Evolutionary conservation across 441 rosid genomes (phyloP).

Genomic region (Syzygium syzygioides): DNA sequence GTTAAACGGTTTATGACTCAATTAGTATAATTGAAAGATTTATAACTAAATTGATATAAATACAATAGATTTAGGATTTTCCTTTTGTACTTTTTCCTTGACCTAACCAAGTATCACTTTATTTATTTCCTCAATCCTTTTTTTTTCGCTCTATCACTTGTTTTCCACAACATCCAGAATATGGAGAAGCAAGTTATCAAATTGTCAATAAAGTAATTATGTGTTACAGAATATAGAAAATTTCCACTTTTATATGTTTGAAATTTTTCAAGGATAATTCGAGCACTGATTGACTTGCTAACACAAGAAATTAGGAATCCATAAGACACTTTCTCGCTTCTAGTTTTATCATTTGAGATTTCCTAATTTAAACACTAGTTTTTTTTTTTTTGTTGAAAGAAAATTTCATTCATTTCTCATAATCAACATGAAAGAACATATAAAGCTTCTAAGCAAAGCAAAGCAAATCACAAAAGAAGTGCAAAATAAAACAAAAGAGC

Average conservation of each 20-base stretch:
- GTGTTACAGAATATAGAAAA: background rate
- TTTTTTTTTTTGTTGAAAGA: too few relatives aligned
- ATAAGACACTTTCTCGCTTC: background rate
- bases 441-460: background rate
- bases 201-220: background rate
- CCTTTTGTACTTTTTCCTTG: too few relatives aligned
- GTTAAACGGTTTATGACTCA: too few relatives aligned
- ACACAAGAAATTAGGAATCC: background rate
- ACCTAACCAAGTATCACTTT: background rate
- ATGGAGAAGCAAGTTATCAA: background rate
- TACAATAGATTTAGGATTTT: too few relatives aligned
- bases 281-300: background rate
- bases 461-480: too few relatives aligned
- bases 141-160: background rate
- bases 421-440: background rate
- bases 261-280: background rate
- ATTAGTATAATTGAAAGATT: too few relatives aligned
- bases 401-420: too few relatives aligned
- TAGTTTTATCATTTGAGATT: background rate
- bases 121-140: background rate
- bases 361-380: too few relatives aligned
- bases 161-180: background rate
- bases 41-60: too few relatives aligned
- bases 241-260: background rate
- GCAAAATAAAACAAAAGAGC: background rate